Conservation (phyloP, 2,329 filamentous ascomycete species). For the Hansfordia pulvinata region DNA sequence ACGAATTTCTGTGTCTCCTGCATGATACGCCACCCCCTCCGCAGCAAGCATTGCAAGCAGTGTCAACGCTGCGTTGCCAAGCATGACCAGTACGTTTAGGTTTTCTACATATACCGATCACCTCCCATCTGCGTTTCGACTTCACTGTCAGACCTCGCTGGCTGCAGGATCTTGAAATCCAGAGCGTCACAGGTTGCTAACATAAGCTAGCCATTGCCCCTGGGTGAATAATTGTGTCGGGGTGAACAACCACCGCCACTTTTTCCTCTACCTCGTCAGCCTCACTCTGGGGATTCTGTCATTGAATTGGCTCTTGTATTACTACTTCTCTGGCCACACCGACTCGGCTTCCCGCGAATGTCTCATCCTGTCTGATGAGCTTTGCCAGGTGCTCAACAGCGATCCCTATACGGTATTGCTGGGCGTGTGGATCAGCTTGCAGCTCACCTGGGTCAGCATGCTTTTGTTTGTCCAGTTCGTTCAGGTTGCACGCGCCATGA, state of each 20-base stretch:
- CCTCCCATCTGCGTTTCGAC: no score
- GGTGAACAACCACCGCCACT: slow-evolving; percentile 91
- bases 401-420: slow-evolving; percentile 78
- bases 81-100: slow-evolving; percentile 75
- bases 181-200: slow-evolving; percentile 9
- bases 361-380: slow-evolving; percentile 56
- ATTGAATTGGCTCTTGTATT: slow-evolving; percentile 59
- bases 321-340: slow-evolving; percentile 52
- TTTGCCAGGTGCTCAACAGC: slow-evolving; percentile 66
- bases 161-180: background rate
- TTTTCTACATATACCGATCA: background rate
- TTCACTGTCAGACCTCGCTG: no score
- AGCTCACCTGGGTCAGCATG: slow-evolving; percentile 96
- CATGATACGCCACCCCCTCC: slow-evolving; percentile 83
- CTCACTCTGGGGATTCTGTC: slow-evolving; percentile 62
- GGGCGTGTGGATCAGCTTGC: slow-evolving; percentile 65
- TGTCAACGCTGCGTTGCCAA: slow-evolving; percentile 90
- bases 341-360: slow-evolving; percentile 43
- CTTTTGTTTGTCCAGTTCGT: slow-evolving; percentile 86
- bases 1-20: slow-evolving; percentile 87
- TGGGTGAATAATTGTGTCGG: slow-evolving; percentile 97
- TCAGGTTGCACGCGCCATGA: slow-evolving; percentile 84
- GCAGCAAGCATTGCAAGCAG: slow-evolving; percentile 90
- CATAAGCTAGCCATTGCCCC: slow-evolving; percentile 63
- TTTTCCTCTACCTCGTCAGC: slow-evolving; percentile 76